These are phyloP conservation scores for Suillus occidentalis DNA, from an alignment of 768 basidiomycete genomes.

Conservation along the genomic window DNA sequence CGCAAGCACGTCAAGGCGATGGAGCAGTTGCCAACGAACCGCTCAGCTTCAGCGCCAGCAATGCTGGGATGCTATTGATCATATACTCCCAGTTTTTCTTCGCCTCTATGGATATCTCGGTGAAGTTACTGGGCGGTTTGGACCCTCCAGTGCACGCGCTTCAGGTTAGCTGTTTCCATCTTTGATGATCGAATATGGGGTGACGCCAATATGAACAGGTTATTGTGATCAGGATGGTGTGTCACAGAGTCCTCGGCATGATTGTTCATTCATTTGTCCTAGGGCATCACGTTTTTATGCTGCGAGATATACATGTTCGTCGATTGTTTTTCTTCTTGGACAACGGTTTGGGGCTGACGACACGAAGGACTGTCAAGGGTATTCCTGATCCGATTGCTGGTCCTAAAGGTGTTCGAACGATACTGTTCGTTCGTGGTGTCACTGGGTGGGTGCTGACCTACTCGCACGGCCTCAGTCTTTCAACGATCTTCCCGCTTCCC, in stretches of 20 bases:
- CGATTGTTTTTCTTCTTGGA: not conserved
- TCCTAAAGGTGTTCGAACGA: conserved; percentile 62
- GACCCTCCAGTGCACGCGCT: conserved; percentile 59
- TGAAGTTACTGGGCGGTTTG: conserved; percentile 59
- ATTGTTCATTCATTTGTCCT: conserved; percentile 2
- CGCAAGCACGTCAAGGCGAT: not conserved
- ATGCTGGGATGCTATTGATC: conserved; percentile 62
- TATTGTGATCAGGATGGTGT: conserved; percentile 60
- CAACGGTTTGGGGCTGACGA: not conserved
- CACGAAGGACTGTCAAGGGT: conserved; percentile 36
- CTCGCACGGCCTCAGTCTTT: not conserved
- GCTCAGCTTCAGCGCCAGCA: conserved; percentile 27
- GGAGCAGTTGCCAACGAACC: not conserved
- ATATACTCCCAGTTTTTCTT: conserved; percentile 58
- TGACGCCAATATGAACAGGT: conserved; percentile 33
- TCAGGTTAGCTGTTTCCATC: conserved; percentile 40
- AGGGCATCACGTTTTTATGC: conserved; percentile 54
- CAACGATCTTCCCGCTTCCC: not conserved
- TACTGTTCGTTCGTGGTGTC: conserved; percentile 59
- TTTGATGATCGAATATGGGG: not conserved
- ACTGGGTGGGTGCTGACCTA: conserved; percentile 47
- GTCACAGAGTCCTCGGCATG: conserved; percentile 10
- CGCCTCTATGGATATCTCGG: conserved; percentile 58
- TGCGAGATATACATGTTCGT: conserved; percentile 52
- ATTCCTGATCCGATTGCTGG: conserved; percentile 64